Evolutionary conservation across 192 early-diverging fungal genomes (phyloP).

Genomic region (Pilaira anomala): DNA sequence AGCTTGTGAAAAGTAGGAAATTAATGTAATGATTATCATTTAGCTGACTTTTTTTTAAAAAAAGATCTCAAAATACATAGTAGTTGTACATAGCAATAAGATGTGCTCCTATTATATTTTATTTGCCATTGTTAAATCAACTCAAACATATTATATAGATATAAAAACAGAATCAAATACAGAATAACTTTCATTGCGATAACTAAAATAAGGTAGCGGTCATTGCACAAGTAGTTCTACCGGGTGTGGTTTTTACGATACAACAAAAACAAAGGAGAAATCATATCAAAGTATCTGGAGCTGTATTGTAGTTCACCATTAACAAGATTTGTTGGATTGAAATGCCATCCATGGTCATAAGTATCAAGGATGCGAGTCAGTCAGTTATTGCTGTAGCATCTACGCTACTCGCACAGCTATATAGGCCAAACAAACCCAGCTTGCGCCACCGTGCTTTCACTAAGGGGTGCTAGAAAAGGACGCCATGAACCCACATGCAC

Average conservation of each 20-base stretch:
- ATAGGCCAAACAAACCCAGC: constrained; percentile 14
- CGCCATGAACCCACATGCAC: constrained; percentile 12
- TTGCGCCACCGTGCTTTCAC: constrained; percentile 13
- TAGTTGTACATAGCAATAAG: constrained; percentile 9
- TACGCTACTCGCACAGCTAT: constrained; percentile 14
- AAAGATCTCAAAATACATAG: constrained; percentile 12
- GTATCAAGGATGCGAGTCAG: constrained; percentile 13
- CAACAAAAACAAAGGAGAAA: constrained; percentile 13
- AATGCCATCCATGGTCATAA: constrained; percentile 10
- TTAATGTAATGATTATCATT: constrained; percentile 7
- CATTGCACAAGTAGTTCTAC: too few relatives aligned
- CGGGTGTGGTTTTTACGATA: constrained; percentile 3
- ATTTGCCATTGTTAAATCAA: constrained; percentile 14
- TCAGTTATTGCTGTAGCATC: constrained; percentile 8
- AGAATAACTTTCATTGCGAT: constrained; percentile 12
- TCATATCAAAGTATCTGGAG: constrained; percentile 5
- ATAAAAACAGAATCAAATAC: constrained; percentile 8
- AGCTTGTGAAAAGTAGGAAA: constrained; percentile 9
- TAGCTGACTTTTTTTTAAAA: constrained; percentile 8
- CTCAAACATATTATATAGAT: neutral
- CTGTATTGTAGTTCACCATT: constrained; percentile 10
- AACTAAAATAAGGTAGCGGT: constrained; percentile 3
- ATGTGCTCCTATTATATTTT: constrained; percentile 9
- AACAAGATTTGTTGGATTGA: constrained; percentile 13
- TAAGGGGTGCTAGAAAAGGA: constrained; percentile 12